phyloP scores from a whole-genome alignment of 2,329 filamentous ascomycete species.

The Aspergillus thermomutatus region DNA sequence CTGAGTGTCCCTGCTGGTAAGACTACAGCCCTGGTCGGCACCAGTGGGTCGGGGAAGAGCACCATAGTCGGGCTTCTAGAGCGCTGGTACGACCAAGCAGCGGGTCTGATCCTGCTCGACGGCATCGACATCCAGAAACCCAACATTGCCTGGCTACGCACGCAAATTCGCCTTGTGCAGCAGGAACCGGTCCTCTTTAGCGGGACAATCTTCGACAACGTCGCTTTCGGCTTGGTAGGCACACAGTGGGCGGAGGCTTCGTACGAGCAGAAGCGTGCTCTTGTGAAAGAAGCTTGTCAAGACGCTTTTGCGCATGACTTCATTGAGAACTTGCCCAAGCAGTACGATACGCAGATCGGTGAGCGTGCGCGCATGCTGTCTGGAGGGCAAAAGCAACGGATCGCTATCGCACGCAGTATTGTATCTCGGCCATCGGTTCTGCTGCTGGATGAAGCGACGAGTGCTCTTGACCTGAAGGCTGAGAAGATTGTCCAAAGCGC shows the following conservation, averaged over 20 bases:
- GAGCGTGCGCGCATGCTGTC: conserved; percentile 78
- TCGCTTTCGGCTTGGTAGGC: conserved; percentile 51
- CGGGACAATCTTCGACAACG: conserved; percentile 79
- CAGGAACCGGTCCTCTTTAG: conserved; percentile 80
- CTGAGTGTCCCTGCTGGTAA: conserved; percentile 37
- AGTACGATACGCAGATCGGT: conserved; percentile 79
- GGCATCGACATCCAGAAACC: conserved; percentile 33
- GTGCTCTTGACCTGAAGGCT: conserved; percentile 78
- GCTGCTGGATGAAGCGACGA: conserved; percentile 86
- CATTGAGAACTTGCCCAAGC: conserved; percentile 67
- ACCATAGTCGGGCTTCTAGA: conserved; percentile 70
- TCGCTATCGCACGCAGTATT: conserved; percentile 77
- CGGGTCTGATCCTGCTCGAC: conserved; percentile 36
- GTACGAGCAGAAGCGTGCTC: conserved; percentile 1
- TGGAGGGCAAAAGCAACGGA: conserved; percentile 89
- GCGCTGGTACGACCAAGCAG: conserved; percentile 61
- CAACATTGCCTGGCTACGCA: conserved; percentile 24
- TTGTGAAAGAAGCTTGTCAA: conserved; percentile 11
- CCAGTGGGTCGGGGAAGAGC: conserved; percentile 70
- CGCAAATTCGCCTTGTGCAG: conserved; percentile 17
- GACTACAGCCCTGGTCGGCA: conserved; percentile 64
- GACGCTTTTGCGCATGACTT: conserved; percentile 70
- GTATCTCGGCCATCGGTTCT: conserved; percentile 80
- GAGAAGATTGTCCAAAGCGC: conserved; percentile 83
- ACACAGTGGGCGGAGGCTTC: conserved; percentile 33